Conservation (phyloP, 2,329 filamentous ascomycete species). For the Epichloe uncinata region DNA sequence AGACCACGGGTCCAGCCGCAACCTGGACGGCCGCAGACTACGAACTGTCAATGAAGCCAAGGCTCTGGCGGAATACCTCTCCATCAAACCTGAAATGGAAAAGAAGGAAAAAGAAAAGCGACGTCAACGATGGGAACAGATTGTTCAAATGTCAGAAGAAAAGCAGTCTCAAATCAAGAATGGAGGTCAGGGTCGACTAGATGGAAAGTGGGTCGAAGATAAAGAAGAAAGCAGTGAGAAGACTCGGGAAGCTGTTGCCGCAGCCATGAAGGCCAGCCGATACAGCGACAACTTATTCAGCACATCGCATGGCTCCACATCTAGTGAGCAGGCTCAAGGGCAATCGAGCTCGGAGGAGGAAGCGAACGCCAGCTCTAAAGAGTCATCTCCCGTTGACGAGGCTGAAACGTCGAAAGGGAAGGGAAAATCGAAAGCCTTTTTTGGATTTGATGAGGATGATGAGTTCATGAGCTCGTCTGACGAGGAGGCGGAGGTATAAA, state of each 20-base stretch:
- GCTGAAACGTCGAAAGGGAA: conserved; percentile 22
- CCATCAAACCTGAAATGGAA: conserved; percentile 96
- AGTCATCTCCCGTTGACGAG: conserved; percentile 35
- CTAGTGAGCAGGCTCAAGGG: conserved; percentile 18
- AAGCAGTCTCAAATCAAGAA: conserved; percentile 72
- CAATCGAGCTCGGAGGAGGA: conserved; percentile 22
- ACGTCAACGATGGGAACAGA: conserved; percentile 72
- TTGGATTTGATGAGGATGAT: conserved; percentile 69
- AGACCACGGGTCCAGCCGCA: conserved; percentile 80
- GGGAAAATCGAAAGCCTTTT: conserved; percentile 43
- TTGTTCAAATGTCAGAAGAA: conserved; percentile 72
- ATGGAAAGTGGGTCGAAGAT: conserved; percentile 89
- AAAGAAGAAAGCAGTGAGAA: conserved; percentile 83
- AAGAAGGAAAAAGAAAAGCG: conserved; percentile 82
- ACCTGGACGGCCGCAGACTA: conserved; percentile 78
- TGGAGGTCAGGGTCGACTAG: conserved; percentile 57
- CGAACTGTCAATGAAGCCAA: conserved; percentile 94
- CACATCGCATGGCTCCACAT: conserved; percentile 36
- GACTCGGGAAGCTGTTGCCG: conserved; percentile 62
- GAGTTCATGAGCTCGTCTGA: conserved; percentile 58
- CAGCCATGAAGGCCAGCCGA: conserved; percentile 51
- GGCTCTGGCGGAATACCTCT: conserved; percentile 83
- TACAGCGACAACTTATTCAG: conserved; percentile 47
- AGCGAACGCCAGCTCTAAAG: conserved; percentile 29
- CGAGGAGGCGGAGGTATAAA: conserved; percentile 29